Evolutionary conservation across 768 basidiomycete species (phyloP).

Genomic region (Xanthoconium purpureum): DNA sequence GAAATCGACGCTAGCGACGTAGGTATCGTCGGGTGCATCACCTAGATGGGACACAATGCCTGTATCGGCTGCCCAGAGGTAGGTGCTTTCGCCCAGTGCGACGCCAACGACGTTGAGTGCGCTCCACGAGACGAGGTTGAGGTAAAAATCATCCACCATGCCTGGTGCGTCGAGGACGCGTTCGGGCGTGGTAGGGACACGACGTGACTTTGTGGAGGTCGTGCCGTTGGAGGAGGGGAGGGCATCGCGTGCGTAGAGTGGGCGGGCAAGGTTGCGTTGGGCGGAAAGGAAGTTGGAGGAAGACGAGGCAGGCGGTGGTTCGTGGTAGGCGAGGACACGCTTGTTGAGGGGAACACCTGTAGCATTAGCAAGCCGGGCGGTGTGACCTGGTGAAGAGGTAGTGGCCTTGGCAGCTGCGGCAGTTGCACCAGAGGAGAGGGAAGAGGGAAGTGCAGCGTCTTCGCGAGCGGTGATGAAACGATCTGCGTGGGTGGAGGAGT

Average conservation of each 20-base stretch:
- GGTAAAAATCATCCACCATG: constrained; percentile 93
- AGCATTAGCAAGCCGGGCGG: constrained; percentile 72
- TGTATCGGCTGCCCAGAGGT: constrained; percentile 92
- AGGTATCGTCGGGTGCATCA: constrained; percentile 71
- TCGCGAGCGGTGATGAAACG: constrained; percentile 69
- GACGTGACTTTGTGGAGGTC: constrained; percentile 67
- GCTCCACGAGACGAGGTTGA: constrained; percentile 92
- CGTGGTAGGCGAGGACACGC: constrained; percentile 86
- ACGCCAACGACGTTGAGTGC: constrained; percentile 84
- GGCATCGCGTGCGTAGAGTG: constrained; percentile 68
- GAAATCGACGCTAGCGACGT: constrained; percentile 75
- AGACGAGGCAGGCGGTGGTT: constrained; percentile 75
- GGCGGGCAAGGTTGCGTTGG: constrained; percentile 74
- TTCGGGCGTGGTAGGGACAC: constrained; percentile 83
- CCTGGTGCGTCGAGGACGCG: constrained; percentile 95
- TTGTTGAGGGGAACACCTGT: constrained; percentile 74
- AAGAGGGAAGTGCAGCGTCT: constrained; percentile 54
- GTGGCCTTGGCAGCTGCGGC: constrained; percentile 30
- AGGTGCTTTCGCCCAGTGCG: constrained; percentile 80
- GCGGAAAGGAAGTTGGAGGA: constrained; percentile 72
- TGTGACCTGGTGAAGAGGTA: constrained; percentile 69
- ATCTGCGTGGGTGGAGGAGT: constrained; percentile 52
- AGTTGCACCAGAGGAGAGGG: constrained; percentile 61
- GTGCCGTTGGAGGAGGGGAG: constrained; percentile 63
- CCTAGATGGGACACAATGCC: constrained; percentile 78